Base-by-base conservation (phyloP, 2,329 filamentous ascomycete species). In the Calcarisporium arbuscula region DNA sequence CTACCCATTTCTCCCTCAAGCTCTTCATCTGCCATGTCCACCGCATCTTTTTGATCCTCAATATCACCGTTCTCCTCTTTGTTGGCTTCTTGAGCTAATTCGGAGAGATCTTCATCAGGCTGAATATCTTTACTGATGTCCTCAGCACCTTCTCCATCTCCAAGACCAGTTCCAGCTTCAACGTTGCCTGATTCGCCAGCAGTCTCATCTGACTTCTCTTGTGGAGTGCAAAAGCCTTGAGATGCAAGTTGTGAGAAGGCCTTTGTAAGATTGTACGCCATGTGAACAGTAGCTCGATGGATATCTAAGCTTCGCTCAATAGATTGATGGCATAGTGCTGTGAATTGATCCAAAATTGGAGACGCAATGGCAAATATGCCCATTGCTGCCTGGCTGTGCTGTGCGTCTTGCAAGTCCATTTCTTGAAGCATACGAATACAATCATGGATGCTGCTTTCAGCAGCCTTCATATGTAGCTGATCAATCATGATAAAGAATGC, bases 41-140 rank as follows among this genome's bases (percentile, higher is more conserved):
- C 81, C 1, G 85, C 86, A 58, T 92, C 85, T 48, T 89, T 78
- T 52, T 90, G 77, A 46, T 88, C 80, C 45, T 89, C 81, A 35
- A 88, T 82, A 12, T 85, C 81, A 2, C 68, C 71, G 9, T 65
- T 62, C 23, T 75, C 67, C 43, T 83, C 74, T 41, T 79, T 73
- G 40, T 85, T 82, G 27, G 80, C 74, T 50, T 95, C 84, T 55
- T 95, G 86, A 0, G 92, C 90, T 28, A 98, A 68, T 47, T 98
- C 92, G 1, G 85, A 80, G 5, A 98, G 65, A 54, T 98, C 89
- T 56, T 99, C 92, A 41, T 98, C 90, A 12, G 90, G 82, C 43
- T 85, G 79, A 30, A 98, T 83, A 51, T 98, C 92, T 56, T 98
- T 96, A 61, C 89, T 96, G 45, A 98, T 96, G 58, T 98, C 90